Conservation (phyloP, 148 eudicot species). For the Rhododendron griersonianum region DNA sequence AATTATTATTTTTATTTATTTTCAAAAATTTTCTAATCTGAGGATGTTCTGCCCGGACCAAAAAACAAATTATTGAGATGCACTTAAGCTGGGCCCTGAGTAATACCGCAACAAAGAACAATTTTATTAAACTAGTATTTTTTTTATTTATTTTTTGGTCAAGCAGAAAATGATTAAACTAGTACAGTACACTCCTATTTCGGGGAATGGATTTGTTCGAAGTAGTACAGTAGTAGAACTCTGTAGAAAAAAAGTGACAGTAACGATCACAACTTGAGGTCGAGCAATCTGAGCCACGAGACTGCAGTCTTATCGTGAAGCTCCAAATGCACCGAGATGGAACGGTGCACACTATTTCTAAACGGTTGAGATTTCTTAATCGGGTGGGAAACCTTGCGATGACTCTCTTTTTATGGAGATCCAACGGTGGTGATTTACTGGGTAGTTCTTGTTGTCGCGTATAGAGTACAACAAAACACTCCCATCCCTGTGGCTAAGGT, state of each 20-base stretch:
- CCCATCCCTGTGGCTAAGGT: not conserved
- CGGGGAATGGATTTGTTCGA: not conserved
- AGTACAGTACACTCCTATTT: not conserved
- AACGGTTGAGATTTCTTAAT: not conserved
- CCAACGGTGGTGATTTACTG: not conserved
- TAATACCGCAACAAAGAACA: no score
- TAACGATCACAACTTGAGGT: not conserved
- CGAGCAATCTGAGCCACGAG: not conserved
- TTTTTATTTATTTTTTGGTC: no score
- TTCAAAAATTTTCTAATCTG: no score
- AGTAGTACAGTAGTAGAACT: not conserved
- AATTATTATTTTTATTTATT: no score
- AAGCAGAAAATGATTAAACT: no score
- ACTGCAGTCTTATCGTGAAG: not conserved
- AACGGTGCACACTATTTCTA: not conserved
- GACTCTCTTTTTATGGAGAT: not conserved
- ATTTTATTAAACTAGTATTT: not conserved
- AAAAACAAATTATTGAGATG: no score
- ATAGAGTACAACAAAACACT: no score
- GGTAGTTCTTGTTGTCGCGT: no score
- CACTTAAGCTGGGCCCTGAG: rapidly evolving
- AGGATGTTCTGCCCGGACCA: no score
- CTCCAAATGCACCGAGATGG: not conserved
- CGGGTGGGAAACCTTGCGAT: not conserved
- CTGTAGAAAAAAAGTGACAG: not conserved